Evolutionary conservation across 1,284 basidiomycete species (phyloP).

Genomic region (Ceratobasidium sp.): DNA sequence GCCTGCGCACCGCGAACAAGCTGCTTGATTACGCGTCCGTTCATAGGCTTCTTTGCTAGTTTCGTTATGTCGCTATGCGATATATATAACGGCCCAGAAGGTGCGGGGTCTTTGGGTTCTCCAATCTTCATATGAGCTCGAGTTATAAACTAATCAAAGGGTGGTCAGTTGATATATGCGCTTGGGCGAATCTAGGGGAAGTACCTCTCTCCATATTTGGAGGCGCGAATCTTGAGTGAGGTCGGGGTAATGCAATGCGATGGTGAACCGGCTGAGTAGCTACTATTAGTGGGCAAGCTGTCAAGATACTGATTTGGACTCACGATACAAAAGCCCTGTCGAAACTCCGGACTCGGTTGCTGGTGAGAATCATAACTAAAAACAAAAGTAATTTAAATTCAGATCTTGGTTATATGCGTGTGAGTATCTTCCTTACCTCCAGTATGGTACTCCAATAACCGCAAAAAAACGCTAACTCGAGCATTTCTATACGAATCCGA

Average conservation of each 20-base stretch:
- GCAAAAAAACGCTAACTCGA: constrained; percentile 26
- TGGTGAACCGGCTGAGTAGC: constrained; percentile 13
- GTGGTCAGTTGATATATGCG: not conserved
- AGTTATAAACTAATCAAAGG: constrained; percentile 2
- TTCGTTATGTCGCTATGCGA: constrained; percentile 11
- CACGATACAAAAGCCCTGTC: constrained; percentile 32
- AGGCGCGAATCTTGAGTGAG: constrained; percentile 17
- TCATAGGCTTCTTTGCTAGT: constrained; percentile 30
- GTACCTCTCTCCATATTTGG: constrained; percentile 24
- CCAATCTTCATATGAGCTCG: constrained; percentile 6
- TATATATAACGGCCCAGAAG: constrained; percentile 19
- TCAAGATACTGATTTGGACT: not conserved
- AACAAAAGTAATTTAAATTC: not conserved
- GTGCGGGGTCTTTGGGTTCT: not conserved
- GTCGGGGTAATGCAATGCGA: constrained; percentile 30
- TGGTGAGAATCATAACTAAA: constrained; percentile 26
- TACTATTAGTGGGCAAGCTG: not conserved
- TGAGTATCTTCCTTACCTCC: not conserved
- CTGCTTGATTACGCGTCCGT: constrained; percentile 32
- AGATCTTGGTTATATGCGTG: not conserved
- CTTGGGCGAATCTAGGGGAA: not conserved
- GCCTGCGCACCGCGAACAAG: constrained; percentile 21
- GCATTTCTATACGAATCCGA: constrained; percentile 9
- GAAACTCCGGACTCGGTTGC: constrained; percentile 21
- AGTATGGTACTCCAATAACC: constrained; percentile 21